These are phyloP conservation scores for Tuber microsphaerosporum DNA, from an alignment of 495 filamentous ascomycete species.

Conservation along the genomic window DNA sequence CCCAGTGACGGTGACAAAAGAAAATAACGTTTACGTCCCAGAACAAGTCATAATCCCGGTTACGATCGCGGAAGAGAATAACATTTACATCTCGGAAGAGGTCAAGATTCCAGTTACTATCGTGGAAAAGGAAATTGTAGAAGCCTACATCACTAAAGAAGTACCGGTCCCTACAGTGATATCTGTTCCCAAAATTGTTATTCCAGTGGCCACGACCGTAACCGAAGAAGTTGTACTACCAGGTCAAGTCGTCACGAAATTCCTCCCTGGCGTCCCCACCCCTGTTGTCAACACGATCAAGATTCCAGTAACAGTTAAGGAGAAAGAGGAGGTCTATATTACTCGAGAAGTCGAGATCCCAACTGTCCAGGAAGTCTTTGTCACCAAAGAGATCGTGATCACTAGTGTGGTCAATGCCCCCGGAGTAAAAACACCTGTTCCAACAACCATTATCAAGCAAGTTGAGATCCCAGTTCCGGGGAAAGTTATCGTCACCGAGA, in stretches of 20 bases:
- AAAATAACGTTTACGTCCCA: conserved; percentile 20
- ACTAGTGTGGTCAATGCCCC: conserved; percentile 22
- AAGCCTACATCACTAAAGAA: conserved; percentile 24
- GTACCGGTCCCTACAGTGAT: conserved; percentile 12
- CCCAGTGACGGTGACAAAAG: conserved; percentile 32
- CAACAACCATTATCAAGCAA: conserved; percentile 18
- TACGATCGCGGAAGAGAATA: conserved; percentile 20
- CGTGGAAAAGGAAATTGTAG: conserved; percentile 22
- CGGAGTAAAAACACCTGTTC: conserved; percentile 10
- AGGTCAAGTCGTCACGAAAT: conserved; percentile 21
- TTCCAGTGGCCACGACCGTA: conserved; percentile 26
- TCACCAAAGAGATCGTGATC: conserved; percentile 17
- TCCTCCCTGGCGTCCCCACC: conserved; percentile 15
- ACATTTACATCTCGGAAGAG: conserved; percentile 25
- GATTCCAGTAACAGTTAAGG: conserved; percentile 16
- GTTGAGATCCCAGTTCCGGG: conserved; percentile 17
- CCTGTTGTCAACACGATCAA: conserved; percentile 17
- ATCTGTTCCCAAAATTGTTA: conserved; percentile 20
- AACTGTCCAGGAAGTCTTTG: conserved; percentile 20
- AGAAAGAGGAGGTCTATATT: conserved; percentile 23
- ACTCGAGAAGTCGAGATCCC: conserved; percentile 20
- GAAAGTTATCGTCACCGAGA: too few relatives aligned
- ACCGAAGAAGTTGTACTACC: conserved; percentile 25
- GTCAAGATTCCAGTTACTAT: conserved; percentile 27
- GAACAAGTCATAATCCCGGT: conserved; percentile 24